Base-by-base conservation (phyloP, 2,329 filamentous ascomycete species). In the Neopestalotiopsis clavispora region DNA sequence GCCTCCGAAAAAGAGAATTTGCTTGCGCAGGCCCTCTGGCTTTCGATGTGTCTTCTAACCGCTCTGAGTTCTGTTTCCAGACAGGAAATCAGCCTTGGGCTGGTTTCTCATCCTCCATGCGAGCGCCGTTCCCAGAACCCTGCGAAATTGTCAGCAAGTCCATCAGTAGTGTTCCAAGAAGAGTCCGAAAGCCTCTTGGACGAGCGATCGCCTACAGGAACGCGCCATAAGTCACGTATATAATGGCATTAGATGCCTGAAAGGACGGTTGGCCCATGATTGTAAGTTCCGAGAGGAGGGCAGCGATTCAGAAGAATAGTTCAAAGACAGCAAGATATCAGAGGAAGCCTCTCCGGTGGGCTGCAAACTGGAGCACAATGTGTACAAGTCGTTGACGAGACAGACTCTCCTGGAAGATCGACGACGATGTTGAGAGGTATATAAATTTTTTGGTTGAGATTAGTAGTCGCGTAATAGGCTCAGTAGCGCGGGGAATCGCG, bases 21-120 rank as follows among this genome's bases (percentile, higher is more conserved):
- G 12, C 58, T 23, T 17, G 32, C 23, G 34, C 63, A 20, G 32
- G 40, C 38, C 57, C 9, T 32, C 20, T 45, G 64, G 62, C 69
- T 71, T 71, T 65, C 63, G 59, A 23, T 69, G 67, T 68, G 69
- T 67, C 71, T 72, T 78, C 89, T 91, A 81, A 95, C 93, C 93
- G 85, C 91, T 93, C 84, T 95, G 93, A 82, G 93, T 94, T 80
- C 92, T 87, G 78, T 95, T 95, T 77, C 90, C 89, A 67, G 92
- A 87, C 70, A 95, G 84, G 80, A 92, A 94, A 75, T 94, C 88
- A 69, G 85, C 85, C 81, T 91, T 92, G 72, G 87, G 84, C 82
- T 94, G 91, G 71, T 85, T 83, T 74, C 86, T 84, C 82, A 89
- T 84, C 70, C 75, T 83, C 87, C 86, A 90, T 69, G 87, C 87